Evolutionary conservation across 140 eudicot species (phyloP).

Genomic region (Stevia rebaudiana): DNA sequence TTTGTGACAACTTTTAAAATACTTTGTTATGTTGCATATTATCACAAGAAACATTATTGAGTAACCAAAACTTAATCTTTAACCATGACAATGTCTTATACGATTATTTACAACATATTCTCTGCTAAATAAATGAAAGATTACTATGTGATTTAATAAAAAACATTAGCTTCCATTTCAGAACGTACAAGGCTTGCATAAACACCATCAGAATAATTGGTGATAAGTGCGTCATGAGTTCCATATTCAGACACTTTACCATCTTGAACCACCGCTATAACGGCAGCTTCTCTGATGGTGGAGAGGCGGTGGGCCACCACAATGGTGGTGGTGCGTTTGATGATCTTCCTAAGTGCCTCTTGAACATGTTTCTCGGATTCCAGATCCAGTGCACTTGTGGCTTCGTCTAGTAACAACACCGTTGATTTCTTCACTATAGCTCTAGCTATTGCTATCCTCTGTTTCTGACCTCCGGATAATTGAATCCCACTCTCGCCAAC

Average conservation of each 20-base stretch:
- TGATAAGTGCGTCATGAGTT: constrained; percentile 56
- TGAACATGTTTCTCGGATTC: constrained; percentile 75
- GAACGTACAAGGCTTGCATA: constrained; percentile 66
- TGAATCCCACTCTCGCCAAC: constrained; percentile 86
- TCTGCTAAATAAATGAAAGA: not conserved
- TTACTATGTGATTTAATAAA: constrained; percentile 32
- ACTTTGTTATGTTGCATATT: too few relatives aligned
- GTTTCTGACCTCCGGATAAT: constrained; percentile 81
- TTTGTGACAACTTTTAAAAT: not conserved
- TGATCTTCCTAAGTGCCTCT: constrained; percentile 64
- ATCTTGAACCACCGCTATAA: constrained; percentile 63
- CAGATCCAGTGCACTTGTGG: constrained; percentile 81
- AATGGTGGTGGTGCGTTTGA: constrained; percentile 58
- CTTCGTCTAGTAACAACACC: constrained; percentile 70
- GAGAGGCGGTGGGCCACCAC: constrained; percentile 85
- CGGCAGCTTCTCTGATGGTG: constrained; percentile 64
- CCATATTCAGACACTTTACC: constrained; percentile 72
- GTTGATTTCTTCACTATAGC: constrained; percentile 65
- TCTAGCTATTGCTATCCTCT: constrained; percentile 75
- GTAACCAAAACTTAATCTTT: not conserved
- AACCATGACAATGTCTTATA: not conserved
- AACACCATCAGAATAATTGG: constrained; percentile 55
- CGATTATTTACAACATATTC: constrained; percentile 18
- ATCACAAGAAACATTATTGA: too few relatives aligned
- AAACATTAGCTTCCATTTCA: constrained; percentile 74